Percentiles rank a stretch among this genome's conserved stretches.
These are phyloP conservation scores for Suhomyces prunicola DNA, from an alignment of 805 yeast species.

Conservation along the genomic window DNA sequence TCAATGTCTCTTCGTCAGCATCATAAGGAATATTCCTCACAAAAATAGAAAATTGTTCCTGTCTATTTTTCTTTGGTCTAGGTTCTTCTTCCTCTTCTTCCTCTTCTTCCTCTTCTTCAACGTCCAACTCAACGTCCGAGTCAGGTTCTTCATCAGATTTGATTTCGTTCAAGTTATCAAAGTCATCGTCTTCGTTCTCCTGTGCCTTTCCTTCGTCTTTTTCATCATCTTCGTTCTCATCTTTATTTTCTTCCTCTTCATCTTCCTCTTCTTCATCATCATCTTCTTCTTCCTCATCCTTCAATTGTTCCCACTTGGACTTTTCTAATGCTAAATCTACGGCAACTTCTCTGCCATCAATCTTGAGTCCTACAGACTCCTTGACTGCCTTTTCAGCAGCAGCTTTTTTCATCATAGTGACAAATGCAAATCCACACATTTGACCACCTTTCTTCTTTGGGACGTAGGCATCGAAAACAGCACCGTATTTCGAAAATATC, in stretches of 20 bases:
- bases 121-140: conserved; percentile 28
- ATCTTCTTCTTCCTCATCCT: conserved; percentile 32
- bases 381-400: conserved; percentile 82
- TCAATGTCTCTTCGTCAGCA: conserved; percentile 75
- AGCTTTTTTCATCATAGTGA: conserved; percentile 75
- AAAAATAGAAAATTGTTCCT: conserved; percentile 71
- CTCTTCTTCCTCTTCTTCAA: conserved; percentile 24
- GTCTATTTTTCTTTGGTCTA: conserved; percentile 50
- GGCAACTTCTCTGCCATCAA: conserved; percentile 87
- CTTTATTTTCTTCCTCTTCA: conserved; percentile 36
- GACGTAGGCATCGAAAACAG: conserved; percentile 82
- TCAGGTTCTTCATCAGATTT: conserved; percentile 33
- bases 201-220: conserved; percentile 33
- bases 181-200: conserved; percentile 22
- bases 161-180: conserved; percentile 30
- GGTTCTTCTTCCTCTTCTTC: conserved; percentile 20
- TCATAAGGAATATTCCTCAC: conserved; percentile 94
- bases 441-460: conserved; percentile 86
- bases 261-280: conserved; percentile 41
- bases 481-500: conserved; percentile 73
- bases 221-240: conserved; percentile 27
- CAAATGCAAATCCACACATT: conserved; percentile 94
- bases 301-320: conserved; percentile 68
- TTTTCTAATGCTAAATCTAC: conserved; percentile 93
- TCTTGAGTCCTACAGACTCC: conserved; percentile 67